Percentiles rank a stretch among this genome's conserved stretches.
phyloP scores from a whole-genome alignment of 2,329 filamentous ascomycete genomes.

The Aureobasidium sp. region DNA sequence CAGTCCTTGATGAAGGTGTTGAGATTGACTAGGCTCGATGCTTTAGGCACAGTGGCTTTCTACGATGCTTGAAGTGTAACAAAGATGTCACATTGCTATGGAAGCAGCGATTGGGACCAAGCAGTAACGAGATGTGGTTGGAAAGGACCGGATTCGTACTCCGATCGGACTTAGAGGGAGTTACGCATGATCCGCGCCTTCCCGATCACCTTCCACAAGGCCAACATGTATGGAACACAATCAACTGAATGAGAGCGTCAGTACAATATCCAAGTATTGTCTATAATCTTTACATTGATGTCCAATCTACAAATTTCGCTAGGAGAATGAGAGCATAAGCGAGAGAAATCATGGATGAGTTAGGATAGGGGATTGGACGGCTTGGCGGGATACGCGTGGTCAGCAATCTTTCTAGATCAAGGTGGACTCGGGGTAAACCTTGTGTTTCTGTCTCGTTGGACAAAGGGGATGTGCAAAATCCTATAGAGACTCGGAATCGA shows the following conservation, averaged over 20 bases:
- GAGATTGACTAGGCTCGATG: neutral
- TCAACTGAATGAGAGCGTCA: too few relatives aligned
- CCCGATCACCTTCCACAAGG: neutral
- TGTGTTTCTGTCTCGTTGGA: neutral
- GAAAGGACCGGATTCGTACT: neutral
- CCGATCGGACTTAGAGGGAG: neutral
- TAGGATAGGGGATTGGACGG: neutral
- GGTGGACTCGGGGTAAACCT: neutral
- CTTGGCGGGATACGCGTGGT: slow-evolving; percentile 8
- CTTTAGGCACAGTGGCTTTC: neutral
- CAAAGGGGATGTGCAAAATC: slow-evolving; percentile 5
- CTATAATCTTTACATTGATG: neutral
- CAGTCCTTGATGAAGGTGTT: neutral
- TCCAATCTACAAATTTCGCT: neutral
- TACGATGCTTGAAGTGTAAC: neutral
- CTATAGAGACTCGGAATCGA: neutral
- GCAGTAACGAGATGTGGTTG: neutral
- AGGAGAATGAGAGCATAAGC: neutral
- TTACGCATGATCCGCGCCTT: neutral
- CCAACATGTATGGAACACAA: neutral
- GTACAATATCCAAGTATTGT: neutral
- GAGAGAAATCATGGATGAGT: neutral
- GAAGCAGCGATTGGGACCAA: neutral
- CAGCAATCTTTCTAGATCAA: slow-evolving; percentile 11
- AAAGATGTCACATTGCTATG: neutral